Conservation (phyloP, 2,329 filamentous ascomycete species). For the Aureobasidium lini region DNA sequence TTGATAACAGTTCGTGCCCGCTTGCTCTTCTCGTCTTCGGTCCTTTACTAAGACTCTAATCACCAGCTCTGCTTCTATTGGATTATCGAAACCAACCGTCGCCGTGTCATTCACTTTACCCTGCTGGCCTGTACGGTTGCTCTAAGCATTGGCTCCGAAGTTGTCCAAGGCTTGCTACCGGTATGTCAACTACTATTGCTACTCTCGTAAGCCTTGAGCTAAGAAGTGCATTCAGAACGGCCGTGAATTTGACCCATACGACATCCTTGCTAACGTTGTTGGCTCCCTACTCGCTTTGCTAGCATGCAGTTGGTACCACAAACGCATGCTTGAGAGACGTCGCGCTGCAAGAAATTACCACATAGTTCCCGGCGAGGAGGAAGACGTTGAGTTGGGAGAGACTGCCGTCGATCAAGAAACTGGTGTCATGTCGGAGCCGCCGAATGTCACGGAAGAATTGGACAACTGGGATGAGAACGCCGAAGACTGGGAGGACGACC, state of each 20-base stretch:
- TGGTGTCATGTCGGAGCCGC: slow-evolving; percentile 49
- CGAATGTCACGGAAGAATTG: slow-evolving; percentile 66
- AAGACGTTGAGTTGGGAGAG: slow-evolving; percentile 71
- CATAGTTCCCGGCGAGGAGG: slow-evolving; percentile 54
- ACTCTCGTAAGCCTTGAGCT: neutral
- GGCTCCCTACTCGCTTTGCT: slow-evolving; percentile 66
- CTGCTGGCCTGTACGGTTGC: slow-evolving; percentile 68
- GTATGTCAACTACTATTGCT: slow-evolving; percentile 34
- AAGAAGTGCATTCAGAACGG: slow-evolving; percentile 30
- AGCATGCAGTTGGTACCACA: slow-evolving; percentile 85
- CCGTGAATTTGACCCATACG: slow-evolving; percentile 63
- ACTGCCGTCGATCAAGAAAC: slow-evolving; percentile 33
- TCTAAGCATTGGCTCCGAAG: slow-evolving; percentile 67
- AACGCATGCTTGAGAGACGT: slow-evolving; percentile 86
- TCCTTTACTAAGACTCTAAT: neutral
- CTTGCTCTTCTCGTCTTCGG: neutral
- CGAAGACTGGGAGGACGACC: slow-evolving; percentile 59
- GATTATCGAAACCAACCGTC: slow-evolving; percentile 84
- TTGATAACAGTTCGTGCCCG: slow-evolving; percentile 58
- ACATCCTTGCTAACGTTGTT: slow-evolving; percentile 80
- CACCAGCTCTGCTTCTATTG: slow-evolving; percentile 72
- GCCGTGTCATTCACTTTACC: slow-evolving; percentile 77
- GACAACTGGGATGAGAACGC: slow-evolving; percentile 92
- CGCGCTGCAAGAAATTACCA: slow-evolving; percentile 66
- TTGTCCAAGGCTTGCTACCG: slow-evolving; percentile 65